Evolutionary conservation across 78 protist species (phyloP).

Genomic region (Dictyostelium firmibasis): DNA sequence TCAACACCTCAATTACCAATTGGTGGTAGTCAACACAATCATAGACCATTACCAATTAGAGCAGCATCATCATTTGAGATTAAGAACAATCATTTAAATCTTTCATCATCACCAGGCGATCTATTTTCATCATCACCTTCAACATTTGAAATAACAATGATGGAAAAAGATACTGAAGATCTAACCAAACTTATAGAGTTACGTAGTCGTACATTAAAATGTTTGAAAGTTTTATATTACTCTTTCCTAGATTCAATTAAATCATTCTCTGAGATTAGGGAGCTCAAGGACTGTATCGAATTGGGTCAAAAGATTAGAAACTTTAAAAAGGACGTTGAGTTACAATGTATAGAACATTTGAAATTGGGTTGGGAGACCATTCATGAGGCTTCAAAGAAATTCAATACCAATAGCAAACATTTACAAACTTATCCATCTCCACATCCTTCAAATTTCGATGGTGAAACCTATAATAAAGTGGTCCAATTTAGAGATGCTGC

Average conservation of each 20-base stretch:
- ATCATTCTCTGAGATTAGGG: conserved; percentile 19
- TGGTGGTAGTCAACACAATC: background rate
- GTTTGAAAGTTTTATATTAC: conserved; percentile 6
- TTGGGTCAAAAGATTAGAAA: conserved; percentile 55
- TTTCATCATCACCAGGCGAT: background rate
- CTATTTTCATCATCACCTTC: conserved; percentile 15
- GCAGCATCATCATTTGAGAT: conserved; percentile 47
- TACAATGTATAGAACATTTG: conserved; percentile 44
- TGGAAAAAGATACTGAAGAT: background rate
- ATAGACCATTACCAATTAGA: conserved; percentile 50
- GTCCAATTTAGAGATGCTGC: conserved; percentile 56
- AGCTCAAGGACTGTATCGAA: conserved; percentile 54
- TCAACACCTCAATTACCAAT: conserved; percentile 2
- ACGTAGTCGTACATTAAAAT: conserved; percentile 13
- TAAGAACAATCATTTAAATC: conserved; percentile 11
- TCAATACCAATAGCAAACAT: background rate
- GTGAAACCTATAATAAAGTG: conserved; percentile 62
- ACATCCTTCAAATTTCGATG: conserved; percentile 61
- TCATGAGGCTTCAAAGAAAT: background rate
- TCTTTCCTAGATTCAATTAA: conserved; percentile 30
- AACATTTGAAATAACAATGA: background rate
- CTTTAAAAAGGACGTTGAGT: conserved; percentile 50
- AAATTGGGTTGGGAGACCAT: conserved; percentile 39
- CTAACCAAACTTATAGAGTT: conserved; percentile 13
- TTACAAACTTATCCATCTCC: background rate